Conservation (phyloP, 176 grass and related monocot species). For the Bothriochloa decipiens region DNA sequence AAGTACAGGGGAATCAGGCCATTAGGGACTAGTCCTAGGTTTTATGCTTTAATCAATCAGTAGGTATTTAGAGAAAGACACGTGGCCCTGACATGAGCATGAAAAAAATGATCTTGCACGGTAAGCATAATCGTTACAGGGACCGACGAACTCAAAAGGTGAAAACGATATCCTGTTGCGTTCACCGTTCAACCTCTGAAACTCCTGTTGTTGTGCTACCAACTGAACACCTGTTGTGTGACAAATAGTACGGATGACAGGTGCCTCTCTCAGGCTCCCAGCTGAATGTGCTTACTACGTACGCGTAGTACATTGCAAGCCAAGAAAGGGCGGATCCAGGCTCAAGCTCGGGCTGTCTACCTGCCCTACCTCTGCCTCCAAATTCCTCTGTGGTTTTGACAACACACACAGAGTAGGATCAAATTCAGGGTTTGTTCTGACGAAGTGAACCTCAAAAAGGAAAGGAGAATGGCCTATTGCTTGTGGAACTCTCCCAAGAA, state of each 20-base stretch:
- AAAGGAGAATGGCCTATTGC: not conserved
- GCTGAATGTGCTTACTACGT: too few relatives aligned
- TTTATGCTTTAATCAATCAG: not conserved
- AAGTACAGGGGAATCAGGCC: not conserved
- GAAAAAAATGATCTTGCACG: conserved; percentile 25
- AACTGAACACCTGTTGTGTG: not conserved
- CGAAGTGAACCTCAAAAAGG: not conserved
- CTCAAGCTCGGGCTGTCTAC: not conserved
- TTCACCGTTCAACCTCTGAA: conserved; percentile 4
- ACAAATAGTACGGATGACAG: not conserved
- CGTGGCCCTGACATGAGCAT: not conserved
- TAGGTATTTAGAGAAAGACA: not conserved
- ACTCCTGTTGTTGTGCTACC: conserved; percentile 8
- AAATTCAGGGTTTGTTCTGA: not conserved
- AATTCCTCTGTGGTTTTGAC: not conserved
- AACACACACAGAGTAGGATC: not conserved
- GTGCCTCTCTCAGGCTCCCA: too few relatives aligned
- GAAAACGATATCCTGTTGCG: not conserved
- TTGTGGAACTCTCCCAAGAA: not conserved
- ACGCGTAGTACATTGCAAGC: conserved; percentile 36
- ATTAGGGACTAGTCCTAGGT: not conserved
- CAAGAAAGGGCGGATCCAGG: conserved; percentile 28
- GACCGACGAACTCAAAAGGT: conserved; percentile 23
- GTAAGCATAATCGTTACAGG: conserved; percentile 26
- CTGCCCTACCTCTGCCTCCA: not conserved